Base-by-base conservation (phyloP, 306 rosid genomes). In the Boehmeria nivea region DNA sequence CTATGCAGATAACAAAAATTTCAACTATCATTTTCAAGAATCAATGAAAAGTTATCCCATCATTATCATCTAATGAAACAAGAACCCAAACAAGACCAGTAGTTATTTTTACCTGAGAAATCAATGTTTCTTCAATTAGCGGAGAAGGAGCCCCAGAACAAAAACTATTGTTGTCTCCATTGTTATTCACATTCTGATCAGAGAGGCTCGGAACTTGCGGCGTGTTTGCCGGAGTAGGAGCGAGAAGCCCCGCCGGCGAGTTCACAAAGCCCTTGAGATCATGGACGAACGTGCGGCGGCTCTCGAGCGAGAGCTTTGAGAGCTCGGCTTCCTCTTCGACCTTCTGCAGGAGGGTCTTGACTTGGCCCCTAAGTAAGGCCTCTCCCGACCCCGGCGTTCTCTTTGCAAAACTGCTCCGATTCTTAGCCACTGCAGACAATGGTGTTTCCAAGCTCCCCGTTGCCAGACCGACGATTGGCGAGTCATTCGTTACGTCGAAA, bases 321-420 rank as follows among this genome's bases (percentile, higher is more conserved):
- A 80, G 60, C 59, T 73, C 88, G 2, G 96, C 96, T 24, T 85
- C 99, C 72, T 87, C 96, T 53, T 87, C 99, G 11, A 93, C 99
- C 63, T 78, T 86, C 61, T 93, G 96, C 77, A 93, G 46, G 4
- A 93, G 84, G 11, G 78, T 93, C 79, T 93, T 93, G 46, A 87
- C 99, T 23, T 93, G 99, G 61, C 95, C 95, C 76, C 99, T 77
- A 45, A 93, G 73, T 48, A 93, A 55, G 9, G 93, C 96, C 61
- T 93, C 99, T 1, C 99, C 99, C 0, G 99, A 87, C 0, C 95
- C 96, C 0, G 99, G 96, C 3, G 96, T 87, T 22, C 55, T 75
- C 83, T 73, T 87, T 66, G 79, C 74, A 12, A 72, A 36, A 25
- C 60, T 51, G 56, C 79, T 74, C 56, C 72, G 66, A 27, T 77